A percentile compares a stretch with the other conserved stretches of the same genome.
Evolutionary conservation across 1,284 basidiomycete species (phyloP).

Genomic region (Neonothopanus nambi): DNA sequence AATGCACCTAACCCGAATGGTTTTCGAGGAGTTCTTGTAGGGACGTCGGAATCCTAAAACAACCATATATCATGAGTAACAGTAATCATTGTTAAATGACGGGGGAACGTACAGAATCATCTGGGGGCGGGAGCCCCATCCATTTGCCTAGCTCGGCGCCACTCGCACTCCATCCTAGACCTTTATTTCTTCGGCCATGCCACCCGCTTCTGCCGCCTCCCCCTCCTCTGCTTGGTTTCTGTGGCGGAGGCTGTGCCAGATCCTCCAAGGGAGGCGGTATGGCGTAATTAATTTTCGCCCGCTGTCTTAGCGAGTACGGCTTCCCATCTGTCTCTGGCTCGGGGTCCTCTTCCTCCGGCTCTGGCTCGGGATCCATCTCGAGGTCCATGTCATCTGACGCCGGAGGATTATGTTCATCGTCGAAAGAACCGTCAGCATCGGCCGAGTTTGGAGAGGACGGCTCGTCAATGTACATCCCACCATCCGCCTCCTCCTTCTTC

Average conservation of each 20-base stretch:
- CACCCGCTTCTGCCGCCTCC: conserved; percentile 31
- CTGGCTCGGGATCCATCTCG: conserved; percentile 36
- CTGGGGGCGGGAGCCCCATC: conserved; percentile 64
- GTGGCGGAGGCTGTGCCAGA: conserved; percentile 46
- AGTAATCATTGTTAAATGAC: conserved; percentile 9
- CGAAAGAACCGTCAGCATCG: conserved; percentile 58
- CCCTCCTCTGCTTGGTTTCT: conserved; percentile 23
- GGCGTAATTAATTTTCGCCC: conserved; percentile 72
- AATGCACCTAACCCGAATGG: conserved; percentile 53
- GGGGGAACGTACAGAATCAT: conserved; percentile 61
- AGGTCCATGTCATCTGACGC: conserved; percentile 48
- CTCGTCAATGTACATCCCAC: conserved; percentile 52
- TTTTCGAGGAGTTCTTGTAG: conserved; percentile 61
- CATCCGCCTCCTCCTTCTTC: conserved; percentile 38
- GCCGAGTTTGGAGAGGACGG: conserved; percentile 48
- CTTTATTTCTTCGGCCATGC: conserved; percentile 37
- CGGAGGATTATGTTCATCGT: conserved; percentile 41
- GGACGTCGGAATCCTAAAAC: conserved; percentile 67
- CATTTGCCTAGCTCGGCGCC: conserved; percentile 73
- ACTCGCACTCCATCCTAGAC: conserved; percentile 72
- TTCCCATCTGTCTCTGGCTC: conserved; percentile 48
- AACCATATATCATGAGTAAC: background rate
- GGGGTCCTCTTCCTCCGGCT: conserved; percentile 45
- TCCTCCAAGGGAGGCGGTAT: conserved; percentile 77
- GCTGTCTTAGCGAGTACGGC: conserved; percentile 64